Evolutionary conservation across 768 basidiomycete species (phyloP), one percentile per base, ranked within the genome.

Genomic region (Podaxis sp.): DNA sequence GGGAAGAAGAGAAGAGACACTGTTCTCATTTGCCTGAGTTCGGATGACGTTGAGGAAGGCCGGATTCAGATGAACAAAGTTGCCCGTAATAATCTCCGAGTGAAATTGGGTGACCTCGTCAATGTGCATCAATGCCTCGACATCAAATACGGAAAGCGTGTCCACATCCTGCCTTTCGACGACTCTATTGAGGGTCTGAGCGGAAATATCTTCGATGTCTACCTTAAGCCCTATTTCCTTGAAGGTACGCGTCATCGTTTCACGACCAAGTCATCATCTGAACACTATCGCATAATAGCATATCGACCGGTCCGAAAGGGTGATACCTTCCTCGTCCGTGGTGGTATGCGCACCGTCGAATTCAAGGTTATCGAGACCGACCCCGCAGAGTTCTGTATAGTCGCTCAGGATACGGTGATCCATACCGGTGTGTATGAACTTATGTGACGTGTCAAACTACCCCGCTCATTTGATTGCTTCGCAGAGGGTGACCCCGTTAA

Each of bases 361-460:
- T 99, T 99, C 82, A 99, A 99, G 76, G 93, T 98, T 56, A 89
- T 98, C 66, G 97, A 98, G 74, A 97, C 95, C 36, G 97, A 99
- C 73, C 97, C 97, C 0, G 83, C 95, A 32, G 97, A 98, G 69
- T 98, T 90, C 76, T 98, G 97, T 79, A 99, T 99, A 65, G 95
- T 99, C 44, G 96, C 97, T 0, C 97, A 98, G 72, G 97, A 99
- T 69, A 99, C 97, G 1, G 97, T 99, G 57, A 95, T 98, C 65
- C 92, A 93, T 74, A 94, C 91, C 42, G 90, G 90, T 86, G 55
- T 32, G 78, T 75, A 21, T 6, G 35, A 40, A 11, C 42, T 14
- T 36, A 27, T 23, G 14, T 46, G n/a, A 6, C 40, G 18, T 40
- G 6, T 9, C 40, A 36, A 9, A 9, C 62, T 64, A 55, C 53